phyloP scores from a whole-genome alignment of 306 rosid species.

The Echinosophora koreensis region DNA sequence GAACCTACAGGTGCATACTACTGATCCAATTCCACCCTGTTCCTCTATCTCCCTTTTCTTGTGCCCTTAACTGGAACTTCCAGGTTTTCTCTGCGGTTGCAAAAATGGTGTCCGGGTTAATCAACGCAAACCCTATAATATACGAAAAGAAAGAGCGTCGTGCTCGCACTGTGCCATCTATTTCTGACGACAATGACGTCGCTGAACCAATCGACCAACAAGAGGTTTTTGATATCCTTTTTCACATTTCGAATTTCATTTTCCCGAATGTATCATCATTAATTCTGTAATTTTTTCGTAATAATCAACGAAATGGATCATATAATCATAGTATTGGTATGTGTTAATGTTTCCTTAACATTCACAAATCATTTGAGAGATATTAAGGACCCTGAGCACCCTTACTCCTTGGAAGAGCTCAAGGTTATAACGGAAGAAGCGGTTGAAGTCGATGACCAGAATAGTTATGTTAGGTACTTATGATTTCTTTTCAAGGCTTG shows the following conservation, averaged over 20 bases:
- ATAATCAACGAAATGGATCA: background rate
- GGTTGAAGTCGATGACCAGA: conserved; percentile 76
- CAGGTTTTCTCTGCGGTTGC: too few species aligned
- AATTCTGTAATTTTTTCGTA: too few species aligned
- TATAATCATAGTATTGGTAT: background rate
- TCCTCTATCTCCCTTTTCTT: background rate
- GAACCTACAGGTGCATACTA: too few species aligned
- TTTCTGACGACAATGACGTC: conserved; percentile 52
- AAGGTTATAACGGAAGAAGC: conserved; percentile 93
- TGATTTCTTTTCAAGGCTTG: background rate
- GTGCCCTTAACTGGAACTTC: background rate
- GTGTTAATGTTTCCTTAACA: conserved; percentile 57
- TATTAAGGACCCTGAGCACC: conserved; percentile 94
- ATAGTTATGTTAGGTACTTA: conserved; percentile 79
- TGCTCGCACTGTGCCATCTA: conserved; percentile 56
- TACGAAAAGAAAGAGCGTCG: conserved; percentile 88
- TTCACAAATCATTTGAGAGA: conserved; percentile 87
- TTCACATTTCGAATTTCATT: background rate
- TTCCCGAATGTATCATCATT: background rate
- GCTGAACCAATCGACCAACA: conserved; percentile 78
- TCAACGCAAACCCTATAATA: conserved; percentile 83
- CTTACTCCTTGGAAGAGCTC: conserved; percentile 95
- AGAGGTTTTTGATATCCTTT: conserved; percentile 93
- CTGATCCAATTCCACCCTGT: too few species aligned
- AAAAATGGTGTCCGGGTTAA: conserved; percentile 73